Base-by-base conservation (phyloP, 1,284 basidiomycete species). In the Retiboletus fuscus region DNA sequence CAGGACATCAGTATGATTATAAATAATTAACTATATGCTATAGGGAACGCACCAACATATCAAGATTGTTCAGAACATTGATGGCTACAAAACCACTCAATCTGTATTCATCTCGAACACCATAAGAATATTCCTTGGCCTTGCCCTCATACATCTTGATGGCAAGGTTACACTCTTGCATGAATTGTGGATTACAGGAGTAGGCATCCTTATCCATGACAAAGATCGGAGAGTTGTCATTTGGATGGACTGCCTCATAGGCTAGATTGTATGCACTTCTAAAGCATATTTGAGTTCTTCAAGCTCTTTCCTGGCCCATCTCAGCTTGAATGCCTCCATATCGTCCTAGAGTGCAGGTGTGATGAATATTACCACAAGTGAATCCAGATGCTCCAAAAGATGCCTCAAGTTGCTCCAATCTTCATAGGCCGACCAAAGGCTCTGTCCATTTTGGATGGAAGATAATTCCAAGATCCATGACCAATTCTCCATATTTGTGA, bases 321-420 rank as follows among this genome's bases (percentile, higher is more conserved):
- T 75, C 71, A 8, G 69, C 73, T 22, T 75, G 71, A 44, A 75
- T 46, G 2, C 57, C 69, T 5, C 68, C 71, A 69, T 75, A 73
- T 3, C 30, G 5, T 8, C 53, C 61, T 7, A 62, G 60, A 5
- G 68, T 75, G 51, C 69, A 75, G 0, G 57, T 44, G 15, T 75
- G 66, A 44, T 75, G 71, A 1, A 69, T 26, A 4, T 60, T 73
- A 0, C 71, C 74, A 44, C 28, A 28, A 1, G 34, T 11, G 28
- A 61, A 73, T 7, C 71, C 67, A 41, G 51, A 57, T 1, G 69
- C 67, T n/a, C 64, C 65, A 55, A 67, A 75, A 2, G 58, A 75
- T 2, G 64, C 69, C 39, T 75, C 63, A 3, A 75, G 26, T 1
- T 30, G 34, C 8, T 74, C 73, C n/a, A 76, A 30, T 67, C 69